Percentiles rank a stretch among this genome's conserved stretches.
Conservation (phyloP, 345 rosid species). For the Linum tenue region DNA sequence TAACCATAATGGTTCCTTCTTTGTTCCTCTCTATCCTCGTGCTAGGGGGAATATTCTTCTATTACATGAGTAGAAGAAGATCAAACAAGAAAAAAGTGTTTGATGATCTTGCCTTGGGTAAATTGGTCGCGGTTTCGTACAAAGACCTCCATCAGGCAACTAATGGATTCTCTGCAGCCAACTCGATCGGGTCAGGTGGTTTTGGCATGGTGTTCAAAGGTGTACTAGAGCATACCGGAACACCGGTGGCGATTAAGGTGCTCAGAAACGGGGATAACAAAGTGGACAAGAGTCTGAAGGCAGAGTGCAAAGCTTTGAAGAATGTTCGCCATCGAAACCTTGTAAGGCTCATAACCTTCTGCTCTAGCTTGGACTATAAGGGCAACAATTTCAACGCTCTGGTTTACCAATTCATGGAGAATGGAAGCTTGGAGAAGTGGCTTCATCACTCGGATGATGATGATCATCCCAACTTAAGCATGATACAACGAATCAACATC, state of each 20-base stretch:
- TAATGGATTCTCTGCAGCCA: conserved; percentile 4
- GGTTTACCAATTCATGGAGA: conserved; percentile 16
- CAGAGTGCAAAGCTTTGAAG: conserved; percentile 13
- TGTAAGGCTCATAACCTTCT: not conserved
- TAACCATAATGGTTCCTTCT: not conserved
- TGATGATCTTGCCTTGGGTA: not conserved
- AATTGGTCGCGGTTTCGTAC: conserved; percentile 3
- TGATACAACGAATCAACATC: conserved; percentile 1
- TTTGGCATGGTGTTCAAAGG: conserved; percentile 23
- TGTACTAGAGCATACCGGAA: conserved; percentile 1
- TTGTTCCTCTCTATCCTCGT: not conserved
- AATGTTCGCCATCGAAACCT: conserved; percentile 4
- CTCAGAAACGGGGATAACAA: conserved; percentile 14
- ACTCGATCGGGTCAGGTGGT: conserved; percentile 19
- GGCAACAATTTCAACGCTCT: conserved; percentile 16
- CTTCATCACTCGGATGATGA: conserved; percentile 8
- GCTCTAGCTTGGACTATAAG: conserved; percentile 1
- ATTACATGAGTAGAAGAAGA: not conserved
- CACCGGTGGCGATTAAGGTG: conserved; percentile 16
- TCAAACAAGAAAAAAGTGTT: not conserved
- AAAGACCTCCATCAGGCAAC: conserved; percentile 11
- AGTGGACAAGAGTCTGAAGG: conserved; percentile 15
- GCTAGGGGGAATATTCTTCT: not conserved
- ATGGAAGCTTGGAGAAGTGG: conserved; percentile 16
- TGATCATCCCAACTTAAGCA: not conserved